phyloP scores from a whole-genome alignment of 2,329 filamentous ascomycete species.

The Corynespora cassiicola region DNA sequence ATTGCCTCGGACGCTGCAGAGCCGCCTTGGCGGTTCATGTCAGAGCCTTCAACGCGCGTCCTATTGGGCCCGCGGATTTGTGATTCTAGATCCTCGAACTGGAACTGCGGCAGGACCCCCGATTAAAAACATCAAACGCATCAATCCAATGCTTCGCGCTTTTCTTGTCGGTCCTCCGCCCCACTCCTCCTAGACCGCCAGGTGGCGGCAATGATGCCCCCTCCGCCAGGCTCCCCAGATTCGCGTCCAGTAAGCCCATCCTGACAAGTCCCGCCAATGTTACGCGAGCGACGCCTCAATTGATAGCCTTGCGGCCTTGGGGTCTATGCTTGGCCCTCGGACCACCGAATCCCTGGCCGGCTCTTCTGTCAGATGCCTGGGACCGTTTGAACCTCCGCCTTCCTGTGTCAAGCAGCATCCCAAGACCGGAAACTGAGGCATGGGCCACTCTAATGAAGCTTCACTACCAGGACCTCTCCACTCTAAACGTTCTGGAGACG shows the following conservation, averaged over 20 bases:
- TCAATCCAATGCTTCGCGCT: constrained; percentile 22
- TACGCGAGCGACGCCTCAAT: constrained; percentile 17
- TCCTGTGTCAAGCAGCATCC: constrained; percentile 33
- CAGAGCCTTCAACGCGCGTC: constrained; percentile 18
- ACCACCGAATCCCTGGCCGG: constrained; percentile 21
- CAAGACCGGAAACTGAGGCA: constrained; percentile 33
- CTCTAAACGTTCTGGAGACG: constrained; percentile 29
- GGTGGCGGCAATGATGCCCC: constrained; percentile 38
- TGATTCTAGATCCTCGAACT: constrained; percentile 32
- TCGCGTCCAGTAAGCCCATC: constrained; percentile 17
- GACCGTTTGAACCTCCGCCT: constrained; percentile 41
- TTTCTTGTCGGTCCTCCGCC: constrained; percentile 21
- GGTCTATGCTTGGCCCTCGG: constrained; percentile 27
- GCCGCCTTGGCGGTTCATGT: constrained; percentile 35
- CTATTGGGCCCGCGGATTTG: constrained; percentile 36
- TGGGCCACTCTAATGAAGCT: constrained; percentile 33
- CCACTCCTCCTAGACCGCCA: constrained; percentile 31
- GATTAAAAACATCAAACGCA: constrained; percentile 26
- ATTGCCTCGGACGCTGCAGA: constrained; percentile 11
- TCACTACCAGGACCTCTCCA: constrained; percentile 27
- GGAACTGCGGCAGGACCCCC: constrained; percentile 33
- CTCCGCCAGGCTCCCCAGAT: constrained; percentile 14
- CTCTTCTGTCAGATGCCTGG: constrained; percentile 28
- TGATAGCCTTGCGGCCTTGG: constrained; percentile 33
- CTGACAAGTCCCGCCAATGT: constrained; percentile 25